Percentiles rank a stretch among this genome's conserved stretches.
Conservation (phyloP, 2,329 filamentous ascomycete species). For the Aspergillus proliferans region DNA sequence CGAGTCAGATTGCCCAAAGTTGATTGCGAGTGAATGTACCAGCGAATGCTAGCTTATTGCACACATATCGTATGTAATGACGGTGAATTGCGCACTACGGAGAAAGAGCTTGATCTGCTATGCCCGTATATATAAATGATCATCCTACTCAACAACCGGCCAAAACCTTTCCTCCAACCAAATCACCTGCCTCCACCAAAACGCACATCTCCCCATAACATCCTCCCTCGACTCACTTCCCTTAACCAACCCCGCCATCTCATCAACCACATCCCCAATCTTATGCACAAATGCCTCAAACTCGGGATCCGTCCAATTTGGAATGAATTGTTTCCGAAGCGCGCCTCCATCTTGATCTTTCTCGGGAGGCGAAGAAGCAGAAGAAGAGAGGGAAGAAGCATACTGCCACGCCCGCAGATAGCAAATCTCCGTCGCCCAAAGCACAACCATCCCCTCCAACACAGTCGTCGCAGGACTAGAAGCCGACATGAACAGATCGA, state of each 20-base stretch:
- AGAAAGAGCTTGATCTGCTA: too few relatives aligned
- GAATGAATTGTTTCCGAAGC: slow-evolving; percentile 58
- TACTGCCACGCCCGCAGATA: slow-evolving; percentile 56
- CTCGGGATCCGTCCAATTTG: slow-evolving; percentile 60
- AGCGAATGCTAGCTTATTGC: too few relatives aligned
- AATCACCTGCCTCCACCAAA: slow-evolving; percentile 46
- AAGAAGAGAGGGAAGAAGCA: slow-evolving; percentile 16
- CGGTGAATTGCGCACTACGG: too few relatives aligned
- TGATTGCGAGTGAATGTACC: too few relatives aligned
- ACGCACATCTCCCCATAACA: slow-evolving; percentile 38
- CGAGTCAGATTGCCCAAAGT: too few relatives aligned
- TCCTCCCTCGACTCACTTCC: slow-evolving; percentile 31
- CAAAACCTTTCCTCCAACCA: slow-evolving; percentile 56
- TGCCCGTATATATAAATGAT: neutral
- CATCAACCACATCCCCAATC: slow-evolving; percentile 52
- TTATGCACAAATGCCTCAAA: slow-evolving; percentile 56
- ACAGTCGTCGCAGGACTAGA: slow-evolving; percentile 47
- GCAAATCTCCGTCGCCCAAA: slow-evolving; percentile 68
- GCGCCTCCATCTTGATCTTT: slow-evolving; percentile 60
- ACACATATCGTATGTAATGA: too few relatives aligned
- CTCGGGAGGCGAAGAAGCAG: neutral
- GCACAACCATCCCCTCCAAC: slow-evolving; percentile 64
- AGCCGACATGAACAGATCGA: slow-evolving; percentile 56
- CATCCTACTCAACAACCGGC: slow-evolving; percentile 36
- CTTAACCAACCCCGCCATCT: slow-evolving; percentile 41